Evolutionary conservation across 768 basidiomycete species (phyloP).

Genomic region (Rhodotorula toruloides): DNA sequence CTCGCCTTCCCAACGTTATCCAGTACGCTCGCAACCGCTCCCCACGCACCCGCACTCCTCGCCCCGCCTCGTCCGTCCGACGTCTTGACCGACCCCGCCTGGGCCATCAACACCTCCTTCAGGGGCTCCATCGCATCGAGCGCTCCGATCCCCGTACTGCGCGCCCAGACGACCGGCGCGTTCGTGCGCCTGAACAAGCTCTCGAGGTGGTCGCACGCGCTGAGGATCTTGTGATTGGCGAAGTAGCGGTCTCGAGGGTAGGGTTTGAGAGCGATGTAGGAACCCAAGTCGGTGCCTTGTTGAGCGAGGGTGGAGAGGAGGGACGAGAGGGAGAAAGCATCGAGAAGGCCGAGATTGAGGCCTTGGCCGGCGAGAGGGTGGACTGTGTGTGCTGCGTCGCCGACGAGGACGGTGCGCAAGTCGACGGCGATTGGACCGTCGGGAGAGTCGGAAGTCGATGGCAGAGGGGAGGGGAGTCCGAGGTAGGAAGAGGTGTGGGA

Average conservation of each 20-base stretch:
- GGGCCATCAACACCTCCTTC: constrained; percentile 77
- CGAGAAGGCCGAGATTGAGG: constrained; percentile 67
- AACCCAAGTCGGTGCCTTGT: constrained; percentile 55
- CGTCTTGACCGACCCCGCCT: constrained; percentile 55
- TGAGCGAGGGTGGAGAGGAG: not conserved
- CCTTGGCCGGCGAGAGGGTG: constrained; percentile 97
- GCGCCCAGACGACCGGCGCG: constrained; percentile 62
- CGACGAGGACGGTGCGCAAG: constrained; percentile 75
- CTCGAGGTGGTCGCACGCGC: constrained; percentile 80
- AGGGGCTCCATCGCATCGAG: constrained; percentile 79
- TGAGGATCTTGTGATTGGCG: constrained; percentile 77
- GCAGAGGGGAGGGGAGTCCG: constrained; percentile 48
- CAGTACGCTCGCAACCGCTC: not conserved
- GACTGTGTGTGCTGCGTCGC: constrained; percentile 91
- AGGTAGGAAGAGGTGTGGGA: constrained; percentile 82
- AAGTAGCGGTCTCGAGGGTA: constrained; percentile 79
- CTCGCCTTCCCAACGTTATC: not conserved
- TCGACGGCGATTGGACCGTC: constrained; percentile 49
- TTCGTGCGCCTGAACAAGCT: constrained; percentile 58
- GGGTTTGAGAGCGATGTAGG: constrained; percentile 62
- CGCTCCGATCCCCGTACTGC: constrained; percentile 81
- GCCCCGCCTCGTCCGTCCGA: not conserved
- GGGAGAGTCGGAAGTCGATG: not conserved
- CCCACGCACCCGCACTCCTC: constrained; percentile 7
- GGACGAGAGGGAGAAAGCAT: not conserved